Percentiles rank a stretch among this genome's conserved stretches.
Evolutionary conservation across 1,139 yeast species (phyloP).

Genomic region (Candida tropicalis): DNA sequence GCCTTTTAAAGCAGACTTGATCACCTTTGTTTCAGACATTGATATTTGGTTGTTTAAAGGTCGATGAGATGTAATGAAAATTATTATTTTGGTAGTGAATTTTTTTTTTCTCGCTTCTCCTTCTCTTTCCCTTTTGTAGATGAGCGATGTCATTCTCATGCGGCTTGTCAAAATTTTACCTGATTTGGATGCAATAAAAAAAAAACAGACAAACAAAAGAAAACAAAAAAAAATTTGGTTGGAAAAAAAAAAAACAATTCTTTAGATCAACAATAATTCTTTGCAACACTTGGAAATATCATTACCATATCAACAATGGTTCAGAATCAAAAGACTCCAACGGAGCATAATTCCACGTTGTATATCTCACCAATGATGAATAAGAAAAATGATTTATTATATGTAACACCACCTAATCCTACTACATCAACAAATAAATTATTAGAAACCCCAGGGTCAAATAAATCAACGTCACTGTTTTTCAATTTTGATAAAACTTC

Average conservation of each 20-base stretch:
- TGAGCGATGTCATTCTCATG: background rate
- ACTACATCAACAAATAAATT: constrained; percentile 26
- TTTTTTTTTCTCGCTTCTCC: constrained; percentile 1
- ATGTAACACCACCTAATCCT: constrained; percentile 60
- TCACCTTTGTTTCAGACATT: constrained; percentile 7
- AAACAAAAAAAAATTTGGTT: background rate
- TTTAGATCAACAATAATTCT: constrained; percentile 1
- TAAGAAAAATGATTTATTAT: constrained; percentile 45
- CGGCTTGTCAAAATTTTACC: background rate
- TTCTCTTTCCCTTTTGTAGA: background rate
- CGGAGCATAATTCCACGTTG: constrained; percentile 62
- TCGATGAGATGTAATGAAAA: background rate
- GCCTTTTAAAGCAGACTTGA: constrained; percentile 18
- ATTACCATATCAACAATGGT: constrained; percentile 24
- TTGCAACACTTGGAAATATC: constrained; percentile 7
- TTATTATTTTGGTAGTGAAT: background rate
- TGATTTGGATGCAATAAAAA: background rate
- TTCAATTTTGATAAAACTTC: constrained; percentile 33
- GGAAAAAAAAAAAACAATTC: background rate
- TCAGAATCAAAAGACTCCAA: constrained; percentile 39
- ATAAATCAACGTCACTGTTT: constrained; percentile 36
- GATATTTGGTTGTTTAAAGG: background rate
- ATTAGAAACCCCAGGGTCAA: constrained; percentile 48
- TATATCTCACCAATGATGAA: constrained; percentile 63
- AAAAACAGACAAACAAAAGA: background rate